Evolutionary conservation across 345 rosid genomes (phyloP), one percentile per base, ranked within the genome.

Genomic region (Eucalyptus globulus): DNA sequence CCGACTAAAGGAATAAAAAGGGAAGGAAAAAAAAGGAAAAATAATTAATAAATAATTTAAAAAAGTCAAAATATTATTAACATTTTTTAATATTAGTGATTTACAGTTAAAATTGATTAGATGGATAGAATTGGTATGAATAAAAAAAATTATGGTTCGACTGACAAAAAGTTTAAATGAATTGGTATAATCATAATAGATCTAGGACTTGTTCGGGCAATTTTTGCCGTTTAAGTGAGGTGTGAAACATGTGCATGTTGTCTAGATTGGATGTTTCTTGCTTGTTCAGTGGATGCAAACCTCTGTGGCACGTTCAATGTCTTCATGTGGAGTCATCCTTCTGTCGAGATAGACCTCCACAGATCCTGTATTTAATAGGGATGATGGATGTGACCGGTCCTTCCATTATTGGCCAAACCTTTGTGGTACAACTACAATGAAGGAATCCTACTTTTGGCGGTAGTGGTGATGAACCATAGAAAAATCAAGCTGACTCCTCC

Each of bases 121-220:
- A 56, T 24, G 0, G 6, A 56, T 56, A 9, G 14, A 56, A 56
- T 10, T 56, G 1, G 13, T 0, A 56, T 9, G 26, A 56, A 24
- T 4, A 56, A 0, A 56, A 56, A 53, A 56, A 0, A 1, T 2
- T 24, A 56, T 21, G 26, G 21, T 1, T 53, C 11, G 8, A 53
- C 4, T 53, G 26, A 53, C 4, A 53, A 53, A 8, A 19, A 9
- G 13, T 56, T 56, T 56, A 24, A 56, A 56, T 56, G 13, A 56
- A 56, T 56, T 56, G 13, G 6, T 56, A 56, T 56, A 9, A 56
- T 56, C 29, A 24, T 22, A 10, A 10, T 4, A 24, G 29, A 56
- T 56, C 29, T 24, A 56, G 6, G 13, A 56, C 27, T 22, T 56
- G 11, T 56, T 5, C 3, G 1, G 6, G 62, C 21, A 24, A 56